phyloP scores from a whole-genome alignment of 768 basidiomycete genomes.

The Boletus vinaceobasis region DNA sequence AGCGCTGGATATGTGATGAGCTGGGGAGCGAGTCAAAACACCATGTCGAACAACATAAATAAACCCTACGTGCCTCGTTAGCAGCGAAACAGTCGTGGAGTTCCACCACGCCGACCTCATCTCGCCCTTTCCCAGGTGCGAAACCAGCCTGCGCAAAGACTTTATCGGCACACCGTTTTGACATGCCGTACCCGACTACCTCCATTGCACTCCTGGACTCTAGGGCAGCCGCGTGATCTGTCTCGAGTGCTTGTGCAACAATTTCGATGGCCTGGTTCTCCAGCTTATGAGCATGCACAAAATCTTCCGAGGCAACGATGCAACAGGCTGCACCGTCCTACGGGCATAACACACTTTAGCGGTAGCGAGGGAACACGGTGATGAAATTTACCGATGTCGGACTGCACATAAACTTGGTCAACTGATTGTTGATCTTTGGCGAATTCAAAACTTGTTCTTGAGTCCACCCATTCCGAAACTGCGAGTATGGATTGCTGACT shows the following conservation, averaged over 20 bases:
- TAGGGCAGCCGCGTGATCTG: conserved; percentile 64
- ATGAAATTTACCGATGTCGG: conserved; percentile 61
- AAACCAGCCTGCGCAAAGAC: conserved; percentile 74
- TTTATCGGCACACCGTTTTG: conserved; percentile 61
- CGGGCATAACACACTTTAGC: not conserved
- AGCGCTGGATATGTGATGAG: conserved; percentile 81
- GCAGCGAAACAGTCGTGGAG: conserved; percentile 85
- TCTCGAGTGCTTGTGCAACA: conserved; percentile 59
- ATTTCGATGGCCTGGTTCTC: conserved; percentile 90
- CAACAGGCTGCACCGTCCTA: conserved; percentile 77
- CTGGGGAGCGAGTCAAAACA: conserved; percentile 31
- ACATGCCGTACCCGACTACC: conserved; percentile 77
- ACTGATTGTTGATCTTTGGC: conserved; percentile 64
- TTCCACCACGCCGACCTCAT: conserved; percentile 81
- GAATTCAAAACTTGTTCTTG: conserved; percentile 66
- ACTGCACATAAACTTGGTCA: conserved; percentile 85
- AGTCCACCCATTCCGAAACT: conserved; percentile 78
- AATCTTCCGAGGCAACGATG: conserved; percentile 74
- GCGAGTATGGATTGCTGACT: conserved; percentile 79
- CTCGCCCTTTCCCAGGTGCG: conserved; percentile 54
- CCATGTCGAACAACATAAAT: not conserved
- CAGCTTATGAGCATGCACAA: conserved; percentile 65
- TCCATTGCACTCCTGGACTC: conserved; percentile 73
- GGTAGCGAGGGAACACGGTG: not conserved
- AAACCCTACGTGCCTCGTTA: conserved; percentile 55